Percentiles rank a stretch among this genome's conserved stretches.
phyloP scores from a whole-genome alignment of 768 basidiomycete genomes.

The Boletus rubropictus region DNA sequence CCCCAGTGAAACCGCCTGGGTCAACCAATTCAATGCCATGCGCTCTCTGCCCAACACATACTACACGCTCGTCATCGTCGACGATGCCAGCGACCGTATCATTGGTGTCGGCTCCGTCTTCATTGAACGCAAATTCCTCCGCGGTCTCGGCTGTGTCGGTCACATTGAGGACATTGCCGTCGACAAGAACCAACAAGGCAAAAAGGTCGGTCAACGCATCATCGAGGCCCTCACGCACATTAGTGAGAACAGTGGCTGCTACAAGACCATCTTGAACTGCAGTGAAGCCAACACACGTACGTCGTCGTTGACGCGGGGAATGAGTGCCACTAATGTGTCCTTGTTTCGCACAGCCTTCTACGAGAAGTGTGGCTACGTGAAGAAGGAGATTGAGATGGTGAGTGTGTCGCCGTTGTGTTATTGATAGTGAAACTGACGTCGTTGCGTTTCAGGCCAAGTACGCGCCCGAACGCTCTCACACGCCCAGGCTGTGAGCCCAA shows the following conservation, averaged over 20 bases:
- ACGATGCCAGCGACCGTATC: conserved; percentile 67
- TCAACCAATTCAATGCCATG: conserved; percentile 58
- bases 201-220: conserved; percentile 82
- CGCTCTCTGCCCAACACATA: conserved; percentile 60
- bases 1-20: conserved; percentile 63
- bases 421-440: conserved; percentile 7
- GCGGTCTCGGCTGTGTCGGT: conserved; percentile 79
- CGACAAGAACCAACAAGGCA: conserved; percentile 80
- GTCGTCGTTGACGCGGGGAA: conserved; percentile 31
- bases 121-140: conserved; percentile 91
- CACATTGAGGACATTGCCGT: conserved; percentile 99
- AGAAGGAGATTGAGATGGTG: conserved; percentile 94
- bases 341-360: conserved; percentile 70
- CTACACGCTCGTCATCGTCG: conserved; percentile 80
- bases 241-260: conserved; percentile 75
- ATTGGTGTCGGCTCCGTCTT: conserved; percentile 81
- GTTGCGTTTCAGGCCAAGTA: conserved; percentile 47
- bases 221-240: conserved; percentile 83
- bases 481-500: conserved; percentile 18
- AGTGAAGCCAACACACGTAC: conserved; percentile 84
- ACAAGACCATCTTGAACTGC: conserved; percentile 98
- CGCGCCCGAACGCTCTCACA: conserved; percentile 35
- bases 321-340: conserved; percentile 7
- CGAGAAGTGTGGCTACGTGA: conserved; percentile 87
- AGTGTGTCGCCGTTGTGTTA: conserved; percentile 1